Base-by-base conservation (phyloP, 257 asterid genomes). In the Cynanchum wilfordii region DNA sequence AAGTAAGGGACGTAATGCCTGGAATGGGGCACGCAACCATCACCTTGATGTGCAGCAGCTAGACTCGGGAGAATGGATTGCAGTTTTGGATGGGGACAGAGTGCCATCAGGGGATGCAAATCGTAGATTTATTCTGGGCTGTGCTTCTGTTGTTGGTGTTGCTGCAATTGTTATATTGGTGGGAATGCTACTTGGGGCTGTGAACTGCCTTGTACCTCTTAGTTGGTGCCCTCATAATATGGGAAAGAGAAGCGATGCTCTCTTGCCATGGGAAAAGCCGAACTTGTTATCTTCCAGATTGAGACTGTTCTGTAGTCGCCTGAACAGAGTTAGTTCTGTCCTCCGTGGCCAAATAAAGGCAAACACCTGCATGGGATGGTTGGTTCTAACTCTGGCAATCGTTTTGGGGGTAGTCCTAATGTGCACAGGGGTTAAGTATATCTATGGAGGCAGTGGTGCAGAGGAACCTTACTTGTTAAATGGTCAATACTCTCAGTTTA, bases 21-120 rank as follows among this genome's bases (percentile, higher is more conserved):
- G 99, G 99, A 87, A 92, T 45, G 98, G 99, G 10, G 95, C 89
- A 76, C 96, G 99, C 36, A 66, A 66, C 80, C 98, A 95, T 76
- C 99, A 92, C 82, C 87, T 95, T 8, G 99, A 95, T 29, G 96
- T 79, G 17, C 98, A 91, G 79, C 95, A 86, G 82, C 87, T 95
- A 66, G 75, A 91, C 80, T 80, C 96, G 0, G 96, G 98, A 7
- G 76, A 87, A 80, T 95, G 99, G 99, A 68, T 92, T 36, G 98
- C 91, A 0, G 95, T 95, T 66, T 71, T 82, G 45, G 99, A 95
- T 55, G 98, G 96, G 30, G 98, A 95, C 64, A 83, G 93, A 70
- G 96, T 95, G 4, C 92, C 90, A 0, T 95, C 99, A 0, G 99
- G 99, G 59, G 98, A 95, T 52, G 59, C 79, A 0, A 65, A 72